Evolutionary conservation across 768 basidiomycete species (phyloP), one percentile per base, ranked within the genome.

Genomic region (Ramaria sp.): DNA sequence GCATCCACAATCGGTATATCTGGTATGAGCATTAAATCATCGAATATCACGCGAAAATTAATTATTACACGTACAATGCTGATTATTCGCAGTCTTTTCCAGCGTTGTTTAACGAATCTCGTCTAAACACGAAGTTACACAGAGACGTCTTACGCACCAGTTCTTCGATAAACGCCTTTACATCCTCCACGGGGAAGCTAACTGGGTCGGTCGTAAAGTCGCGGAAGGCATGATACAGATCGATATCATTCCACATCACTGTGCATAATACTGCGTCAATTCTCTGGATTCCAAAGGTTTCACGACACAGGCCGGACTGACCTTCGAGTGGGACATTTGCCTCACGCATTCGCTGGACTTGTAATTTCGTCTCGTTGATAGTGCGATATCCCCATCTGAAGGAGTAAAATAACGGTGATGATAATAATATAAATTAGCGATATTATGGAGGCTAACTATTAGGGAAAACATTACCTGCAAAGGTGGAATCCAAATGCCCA

Each of bases 401-500:
- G 12, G 25, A 16, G 28, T 24, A 43, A 43, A 8, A 34, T n/a
- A n/a, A n/a, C n/a, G n/a, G n/a, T n/a, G n/a, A n/a, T n/a, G n/a
- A n/a, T n/a, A n/a, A n/a, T n/a, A n/a, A n/a, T n/a, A n/a, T n/a
- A 34, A 34, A 34, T 34, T 8, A 34, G 16, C 9, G 9, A 20
- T 10, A 2, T 20, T 43, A 10, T n/a, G 25, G 15, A 47, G 12
- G 27, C n/a, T 10, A 45, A 18, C 7, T 15, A 47, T 25, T n/a
- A n/a, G n/a, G n/a, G 9, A 18, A 5, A 2, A 30, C 13, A 27
- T 22, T 34, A 58, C 49, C 48, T 28, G 44, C 38, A 51, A 78
- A 86, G 73, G 57, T 90, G 86, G 70, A 86, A 86, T 6, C 87
- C 86, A 62, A 88, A 85, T 4, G 78, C 79, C 83, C 85, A 89